Percentiles rank a stretch among this genome's conserved stretches.
Evolutionary conservation across 2,329 filamentous ascomycete genomes (phyloP).

Genomic region (Epicoccum nigrum): DNA sequence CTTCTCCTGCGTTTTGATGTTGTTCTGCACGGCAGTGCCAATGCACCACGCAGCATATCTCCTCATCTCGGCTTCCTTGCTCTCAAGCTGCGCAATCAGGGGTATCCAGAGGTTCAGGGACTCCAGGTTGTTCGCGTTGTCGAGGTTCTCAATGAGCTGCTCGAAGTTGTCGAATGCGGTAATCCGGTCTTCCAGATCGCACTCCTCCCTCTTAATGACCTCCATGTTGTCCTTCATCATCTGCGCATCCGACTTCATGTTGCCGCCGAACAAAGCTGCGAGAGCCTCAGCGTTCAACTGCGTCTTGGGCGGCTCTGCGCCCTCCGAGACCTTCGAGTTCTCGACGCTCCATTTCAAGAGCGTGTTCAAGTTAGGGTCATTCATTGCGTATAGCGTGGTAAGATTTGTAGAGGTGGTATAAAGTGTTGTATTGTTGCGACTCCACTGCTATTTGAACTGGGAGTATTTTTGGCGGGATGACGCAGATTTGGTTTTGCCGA

Average conservation of each 20-base stretch:
- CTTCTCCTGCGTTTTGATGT: constrained; percentile 81
- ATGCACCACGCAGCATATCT: constrained; percentile 93
- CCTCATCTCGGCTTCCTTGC: constrained; percentile 73
- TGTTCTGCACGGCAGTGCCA: constrained; percentile 96
- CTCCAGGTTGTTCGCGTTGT: constrained; percentile 95
- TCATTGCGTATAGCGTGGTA: constrained; percentile 43
- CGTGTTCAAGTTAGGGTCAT: constrained; percentile 71
- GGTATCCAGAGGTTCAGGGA: constrained; percentile 81
- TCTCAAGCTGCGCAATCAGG: constrained; percentile 71
- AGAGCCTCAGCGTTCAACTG: constrained; percentile 73
- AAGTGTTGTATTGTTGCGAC: constrained; percentile 12
- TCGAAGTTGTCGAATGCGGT: constrained; percentile 40
- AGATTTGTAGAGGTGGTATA: not conserved
- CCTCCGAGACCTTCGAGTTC: constrained; percentile 59
- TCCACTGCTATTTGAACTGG: constrained; percentile 16
- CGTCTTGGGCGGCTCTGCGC: constrained; percentile 39
- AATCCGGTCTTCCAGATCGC: constrained; percentile 21
- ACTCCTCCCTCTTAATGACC: constrained; percentile 65
- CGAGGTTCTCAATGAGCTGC: constrained; percentile 57
- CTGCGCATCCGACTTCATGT: constrained; percentile 74
- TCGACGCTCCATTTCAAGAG: constrained; percentile 81
- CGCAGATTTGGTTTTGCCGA: constrained; percentile 25
- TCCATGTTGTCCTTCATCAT: constrained; percentile 87
- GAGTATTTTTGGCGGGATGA: constrained; percentile 34
- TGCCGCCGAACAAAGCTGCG: constrained; percentile 75